Conservation (phyloP, 805 yeast genomes). For the Ogataea pilisensis region DNA sequence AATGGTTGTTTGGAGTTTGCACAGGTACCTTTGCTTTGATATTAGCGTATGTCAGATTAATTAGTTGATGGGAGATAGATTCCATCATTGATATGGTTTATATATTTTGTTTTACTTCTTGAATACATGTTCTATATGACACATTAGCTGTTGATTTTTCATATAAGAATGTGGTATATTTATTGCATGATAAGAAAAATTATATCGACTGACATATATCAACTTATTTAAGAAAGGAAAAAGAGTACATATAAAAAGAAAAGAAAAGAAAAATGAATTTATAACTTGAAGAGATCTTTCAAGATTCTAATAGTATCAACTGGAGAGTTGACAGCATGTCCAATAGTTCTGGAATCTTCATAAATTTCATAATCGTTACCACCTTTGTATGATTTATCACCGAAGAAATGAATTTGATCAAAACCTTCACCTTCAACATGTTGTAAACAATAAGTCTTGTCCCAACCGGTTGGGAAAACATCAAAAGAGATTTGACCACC, state of each 20-base stretch:
- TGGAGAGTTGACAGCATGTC: conserved; percentile 90
- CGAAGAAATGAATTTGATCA: conserved; percentile 91
- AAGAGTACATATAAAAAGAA: too few species aligned
- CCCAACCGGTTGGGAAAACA: conserved; percentile 99
- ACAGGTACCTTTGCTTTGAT: conserved; percentile 97
- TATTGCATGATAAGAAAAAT: too few species aligned
- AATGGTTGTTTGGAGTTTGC: conserved; percentile 97
- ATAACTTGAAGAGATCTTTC: conserved; percentile 70
- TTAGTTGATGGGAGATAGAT: too few species aligned
- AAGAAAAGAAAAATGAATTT: conserved; percentile 15
- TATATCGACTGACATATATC: too few species aligned
- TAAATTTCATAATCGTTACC: conserved; percentile 99
- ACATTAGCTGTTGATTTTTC: too few species aligned
- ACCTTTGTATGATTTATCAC: conserved; percentile 96
- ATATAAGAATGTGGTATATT: too few species aligned
- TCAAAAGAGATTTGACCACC: conserved; percentile 99
- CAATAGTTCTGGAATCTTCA: conserved; percentile 87
- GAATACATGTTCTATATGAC: too few species aligned
- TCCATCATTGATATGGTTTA: too few species aligned
- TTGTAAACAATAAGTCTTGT: conserved; percentile 94
- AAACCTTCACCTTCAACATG: conserved; percentile 86
- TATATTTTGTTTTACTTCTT: too few species aligned
- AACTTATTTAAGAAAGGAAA: too few species aligned
- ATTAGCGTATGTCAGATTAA: conserved; percentile 81
- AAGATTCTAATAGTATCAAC: conserved; percentile 83